Conservation (phyloP, 306 rosid species). For the Cicer cuneatum region DNA sequence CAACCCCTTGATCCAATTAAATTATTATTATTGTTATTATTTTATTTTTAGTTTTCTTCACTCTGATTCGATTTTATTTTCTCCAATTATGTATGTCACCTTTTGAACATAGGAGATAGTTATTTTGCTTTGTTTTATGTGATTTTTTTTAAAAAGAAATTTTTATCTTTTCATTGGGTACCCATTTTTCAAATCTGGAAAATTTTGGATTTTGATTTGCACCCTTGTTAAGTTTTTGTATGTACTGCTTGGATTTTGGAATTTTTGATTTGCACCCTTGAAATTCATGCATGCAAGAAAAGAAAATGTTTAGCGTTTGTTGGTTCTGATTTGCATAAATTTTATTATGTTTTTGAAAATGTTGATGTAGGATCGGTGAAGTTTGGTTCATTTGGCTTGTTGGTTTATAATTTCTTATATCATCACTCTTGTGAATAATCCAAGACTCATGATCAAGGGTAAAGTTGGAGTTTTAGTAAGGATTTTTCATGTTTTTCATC, state of each 20-base stretch:
- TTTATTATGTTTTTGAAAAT: slow-evolving; percentile 32
- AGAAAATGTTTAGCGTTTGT: slow-evolving; percentile 13
- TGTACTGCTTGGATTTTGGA: slow-evolving; percentile 21
- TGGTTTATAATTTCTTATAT: slow-evolving; percentile 38
- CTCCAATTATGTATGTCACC: slow-evolving; percentile 16
- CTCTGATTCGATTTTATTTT: slow-evolving; percentile 37
- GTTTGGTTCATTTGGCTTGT: slow-evolving; percentile 40
- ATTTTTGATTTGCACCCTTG: slow-evolving; percentile 8
- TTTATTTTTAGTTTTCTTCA: not conserved
- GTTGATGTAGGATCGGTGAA: slow-evolving; percentile 32
- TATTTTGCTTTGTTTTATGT: not conserved
- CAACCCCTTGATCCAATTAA: slow-evolving; percentile 34
- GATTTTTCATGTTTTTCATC: slow-evolving; percentile 29
- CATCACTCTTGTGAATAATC: slow-evolving; percentile 35
- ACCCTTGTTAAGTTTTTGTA: slow-evolving; percentile 10
- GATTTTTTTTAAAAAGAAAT: not conserved
- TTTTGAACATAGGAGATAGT: slow-evolving; percentile 40
- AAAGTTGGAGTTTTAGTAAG: slow-evolving; percentile 32
- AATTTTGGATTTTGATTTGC: slow-evolving; percentile 40
- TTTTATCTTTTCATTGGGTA: slow-evolving; percentile 1
- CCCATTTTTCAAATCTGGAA: slow-evolving; percentile 17
- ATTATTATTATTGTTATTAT: not conserved
- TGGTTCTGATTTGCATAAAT: slow-evolving; percentile 33
- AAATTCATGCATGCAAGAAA: not conserved
- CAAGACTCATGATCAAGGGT: slow-evolving; percentile 36